A percentile compares a stretch with the other conserved stretches of the same genome.
Evolutionary conservation across 78 protist species (phyloP).

Genomic region (Guillardia theta): DNA sequence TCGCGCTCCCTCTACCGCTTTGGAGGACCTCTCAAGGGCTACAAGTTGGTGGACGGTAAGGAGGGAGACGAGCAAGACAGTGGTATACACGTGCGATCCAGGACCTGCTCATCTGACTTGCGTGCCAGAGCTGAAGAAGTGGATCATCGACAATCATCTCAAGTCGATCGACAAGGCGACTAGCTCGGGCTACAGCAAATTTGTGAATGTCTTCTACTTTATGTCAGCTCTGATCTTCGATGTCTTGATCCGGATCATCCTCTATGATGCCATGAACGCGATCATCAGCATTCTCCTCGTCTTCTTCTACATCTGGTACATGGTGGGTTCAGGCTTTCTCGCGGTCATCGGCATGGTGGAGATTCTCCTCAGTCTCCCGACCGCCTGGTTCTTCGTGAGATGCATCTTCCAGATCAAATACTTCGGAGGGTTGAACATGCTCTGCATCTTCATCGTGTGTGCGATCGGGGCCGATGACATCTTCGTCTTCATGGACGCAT

Average conservation of each 20-base stretch:
- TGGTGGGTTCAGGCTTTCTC: slow-evolving; percentile 39
- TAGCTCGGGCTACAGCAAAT: not conserved
- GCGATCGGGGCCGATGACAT: slow-evolving; percentile 61
- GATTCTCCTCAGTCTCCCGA: not conserved
- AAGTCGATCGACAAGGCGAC: not conserved
- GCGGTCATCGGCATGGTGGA: not conserved
- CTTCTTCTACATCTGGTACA: slow-evolving; percentile 36
- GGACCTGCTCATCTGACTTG: not conserved
- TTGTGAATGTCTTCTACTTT: not conserved
- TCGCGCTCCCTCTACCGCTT: not conserved
- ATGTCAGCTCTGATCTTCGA: not conserved
- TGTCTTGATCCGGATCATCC: not conserved
- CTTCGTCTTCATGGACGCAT: slow-evolving; percentile 48
- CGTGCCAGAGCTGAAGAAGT: not conserved
- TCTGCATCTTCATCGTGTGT: slow-evolving; percentile 50
- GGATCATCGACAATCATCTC: not conserved
- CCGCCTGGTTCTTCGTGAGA: not conserved
- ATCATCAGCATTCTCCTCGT: slow-evolving; percentile 28
- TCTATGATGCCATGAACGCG: slow-evolving; percentile 30
- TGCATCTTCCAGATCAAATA: not conserved
- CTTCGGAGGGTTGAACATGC: not conserved
- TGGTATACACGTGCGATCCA: not conserved
- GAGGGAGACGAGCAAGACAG: not conserved
- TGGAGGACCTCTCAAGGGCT: not conserved
- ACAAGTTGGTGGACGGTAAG: not conserved